Percentiles rank a stretch among this genome's conserved stretches.
Conservation (phyloP, 768 basidiomycete species). For the Strobilomyces echinocephalus region DNA sequence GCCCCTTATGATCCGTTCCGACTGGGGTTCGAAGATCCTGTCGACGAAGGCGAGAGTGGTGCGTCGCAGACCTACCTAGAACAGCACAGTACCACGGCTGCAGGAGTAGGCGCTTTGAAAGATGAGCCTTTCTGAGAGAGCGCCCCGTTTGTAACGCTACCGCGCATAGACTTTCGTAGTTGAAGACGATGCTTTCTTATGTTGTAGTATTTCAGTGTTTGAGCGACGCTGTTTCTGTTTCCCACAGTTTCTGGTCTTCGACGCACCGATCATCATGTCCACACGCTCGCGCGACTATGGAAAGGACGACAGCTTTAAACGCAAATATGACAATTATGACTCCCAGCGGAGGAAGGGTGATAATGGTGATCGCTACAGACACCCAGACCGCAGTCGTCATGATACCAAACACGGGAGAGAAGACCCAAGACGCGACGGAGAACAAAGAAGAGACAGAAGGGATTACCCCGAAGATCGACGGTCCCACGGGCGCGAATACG, state of each 20-base stretch:
- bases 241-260: conserved; percentile 10
- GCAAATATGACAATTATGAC: conserved; percentile 9
- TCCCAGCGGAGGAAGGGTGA: conserved; percentile 9
- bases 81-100: neutral
- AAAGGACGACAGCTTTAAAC: conserved; percentile 12
- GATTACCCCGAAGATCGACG: conserved; percentile 16
- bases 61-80: conserved; percentile 2
- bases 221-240: conserved; percentile 1
- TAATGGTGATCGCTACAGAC: conserved; percentile 2
- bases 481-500: conserved; percentile 19
- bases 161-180: neutral
- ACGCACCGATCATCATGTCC: conserved; percentile 10
- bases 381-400: conserved; percentile 13
- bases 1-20: conserved; percentile 22
- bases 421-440: conserved; percentile 20
- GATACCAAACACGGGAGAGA: conserved; percentile 12
- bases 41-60: neutral
- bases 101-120: conserved; percentile 14
- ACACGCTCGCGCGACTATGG: conserved; percentile 12
- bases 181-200: neutral
- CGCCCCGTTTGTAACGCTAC: conserved; percentile 6
- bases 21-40: conserved; percentile 11
- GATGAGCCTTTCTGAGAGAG: conserved; percentile 8
- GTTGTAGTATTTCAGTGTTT: too few species aligned
- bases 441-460: conserved; percentile 16